Conservation (phyloP, 2,329 filamentous ascomycete genomes). For the Pseudofabraea citricarpa region DNA sequence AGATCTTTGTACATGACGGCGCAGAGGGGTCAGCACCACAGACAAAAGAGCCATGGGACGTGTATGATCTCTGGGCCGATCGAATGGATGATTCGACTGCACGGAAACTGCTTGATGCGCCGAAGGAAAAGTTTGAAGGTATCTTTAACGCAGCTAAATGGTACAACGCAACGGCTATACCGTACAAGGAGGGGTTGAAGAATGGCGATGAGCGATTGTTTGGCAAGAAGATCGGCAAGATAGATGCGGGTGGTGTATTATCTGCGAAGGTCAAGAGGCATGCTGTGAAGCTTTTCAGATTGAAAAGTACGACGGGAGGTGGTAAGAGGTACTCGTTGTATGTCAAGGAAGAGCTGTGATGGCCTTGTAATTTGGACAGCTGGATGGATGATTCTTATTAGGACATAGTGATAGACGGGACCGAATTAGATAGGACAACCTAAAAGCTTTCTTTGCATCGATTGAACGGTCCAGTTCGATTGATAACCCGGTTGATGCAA, state of each 20-base stretch:
- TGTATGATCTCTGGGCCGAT: conserved; percentile 47
- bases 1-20: conserved; percentile 43
- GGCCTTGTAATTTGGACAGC: too few relatives aligned
- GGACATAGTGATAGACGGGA: too few relatives aligned
- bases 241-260: conserved; percentile 33
- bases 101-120: conserved; percentile 33
- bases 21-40: conserved; percentile 33
- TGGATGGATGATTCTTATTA: too few relatives aligned
- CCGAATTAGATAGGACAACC: too few relatives aligned
- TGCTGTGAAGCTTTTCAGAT: conserved; percentile 37
- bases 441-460: too few relatives aligned
- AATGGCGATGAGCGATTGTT: conserved; percentile 36
- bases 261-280: conserved; percentile 37
- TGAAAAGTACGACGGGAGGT: conserved; percentile 26
- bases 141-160: conserved; percentile 11
- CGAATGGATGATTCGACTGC: conserved; percentile 40
- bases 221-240: conserved; percentile 34
- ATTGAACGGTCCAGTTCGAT: too few relatives aligned
- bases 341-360: conserved; percentile 2
- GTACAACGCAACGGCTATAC: conserved; percentile 40
- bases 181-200: conserved; percentile 37
- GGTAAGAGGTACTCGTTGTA: conserved; percentile 32
- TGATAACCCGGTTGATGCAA: too few relatives aligned
- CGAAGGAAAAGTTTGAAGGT: conserved; percentile 6
- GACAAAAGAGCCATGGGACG: conserved; percentile 37